Conservation (phyloP, 106 monocot genomes). For the Allium fistulosum region DNA sequence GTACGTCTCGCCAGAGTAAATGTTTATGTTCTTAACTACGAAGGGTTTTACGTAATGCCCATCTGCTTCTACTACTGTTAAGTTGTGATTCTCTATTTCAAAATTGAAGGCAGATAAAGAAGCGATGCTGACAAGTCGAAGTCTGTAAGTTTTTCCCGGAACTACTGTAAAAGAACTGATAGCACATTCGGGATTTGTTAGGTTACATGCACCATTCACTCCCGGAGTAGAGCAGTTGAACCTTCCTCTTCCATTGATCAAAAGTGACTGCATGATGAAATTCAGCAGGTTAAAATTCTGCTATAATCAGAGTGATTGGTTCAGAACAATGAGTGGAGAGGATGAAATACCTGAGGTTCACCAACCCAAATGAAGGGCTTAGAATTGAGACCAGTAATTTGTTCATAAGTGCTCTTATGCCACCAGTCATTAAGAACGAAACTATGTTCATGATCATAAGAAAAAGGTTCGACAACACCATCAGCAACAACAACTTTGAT, state of each 20-base stretch:
- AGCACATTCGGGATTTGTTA: conserved; percentile 39
- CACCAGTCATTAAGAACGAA: conserved; percentile 86
- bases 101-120: conserved; percentile 48
- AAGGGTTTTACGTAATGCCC: conserved; percentile 72
- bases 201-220: conserved; percentile 20
- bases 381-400: conserved; percentile 37
- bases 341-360: conserved; percentile 54
- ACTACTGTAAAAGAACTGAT: conserved; percentile 38
- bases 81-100: conserved; percentile 30
- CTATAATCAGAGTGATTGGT: too few relatives aligned
- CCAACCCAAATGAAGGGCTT: conserved; percentile 43
- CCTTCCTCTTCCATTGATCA: conserved; percentile 44
- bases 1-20: conserved; percentile 95
- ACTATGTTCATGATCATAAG: conserved; percentile 49
- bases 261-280: conserved; percentile 16
- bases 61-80: conserved; percentile 83
- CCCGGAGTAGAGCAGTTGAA: conserved; percentile 33
- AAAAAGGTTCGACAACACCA: conserved; percentile 47
- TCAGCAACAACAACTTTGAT: conserved; percentile 38
- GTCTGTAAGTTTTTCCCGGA: conserved; percentile 62
- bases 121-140: conserved; percentile 54
- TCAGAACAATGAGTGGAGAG: too few relatives aligned
- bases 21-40: conserved; percentile 56
- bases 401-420: conserved; percentile 71
- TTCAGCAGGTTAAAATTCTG: neutral